Evolutionary conservation across 305 asterid genomes (phyloP).

Genomic region (Fraxinus sp.): DNA sequence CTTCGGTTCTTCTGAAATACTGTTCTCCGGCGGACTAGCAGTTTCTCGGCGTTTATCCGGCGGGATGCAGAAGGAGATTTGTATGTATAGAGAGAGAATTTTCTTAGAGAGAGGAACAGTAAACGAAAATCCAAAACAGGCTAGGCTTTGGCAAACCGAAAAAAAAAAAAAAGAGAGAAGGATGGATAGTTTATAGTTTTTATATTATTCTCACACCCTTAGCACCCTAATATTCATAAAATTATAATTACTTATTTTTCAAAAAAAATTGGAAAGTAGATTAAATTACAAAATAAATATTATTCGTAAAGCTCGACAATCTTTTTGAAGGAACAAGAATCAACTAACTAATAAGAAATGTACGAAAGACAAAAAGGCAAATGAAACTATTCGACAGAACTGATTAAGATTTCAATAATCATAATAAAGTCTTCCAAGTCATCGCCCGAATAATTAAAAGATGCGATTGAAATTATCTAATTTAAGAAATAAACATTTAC

Average conservation of each 20-base stretch:
- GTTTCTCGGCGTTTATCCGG: slow-evolving; percentile 35
- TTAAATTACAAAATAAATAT: not conserved
- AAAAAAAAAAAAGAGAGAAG: slow-evolving; percentile 35
- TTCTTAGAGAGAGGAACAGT: slow-evolving; percentile 32
- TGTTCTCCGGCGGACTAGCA: slow-evolving; percentile 33
- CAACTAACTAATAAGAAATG: not conserved
- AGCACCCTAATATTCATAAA: not conserved
- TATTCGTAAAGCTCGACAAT: not conserved
- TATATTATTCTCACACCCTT: slow-evolving; percentile 1
- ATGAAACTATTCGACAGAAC: not conserved
- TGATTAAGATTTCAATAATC: not conserved
- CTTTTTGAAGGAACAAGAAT: not conserved
- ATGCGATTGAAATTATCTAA: not conserved
- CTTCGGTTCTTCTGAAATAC: slow-evolving; percentile 16
- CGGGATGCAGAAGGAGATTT: slow-evolving; percentile 25
- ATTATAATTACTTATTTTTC: not conserved
- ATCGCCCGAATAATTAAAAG: not conserved
- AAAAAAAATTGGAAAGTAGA: not conserved
- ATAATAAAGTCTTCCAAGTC: not conserved
- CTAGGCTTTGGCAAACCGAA: slow-evolving; percentile 40
- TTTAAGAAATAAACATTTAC: not conserved
- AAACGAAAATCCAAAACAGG: slow-evolving; percentile 44
- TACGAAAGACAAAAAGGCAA: not conserved
- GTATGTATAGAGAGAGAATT: slow-evolving; percentile 27
- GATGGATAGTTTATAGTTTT: slow-evolving; percentile 37